Base-by-base conservation (phyloP, 1,139 yeast species). In the Keqinozyma sinolaborantium region DNA sequence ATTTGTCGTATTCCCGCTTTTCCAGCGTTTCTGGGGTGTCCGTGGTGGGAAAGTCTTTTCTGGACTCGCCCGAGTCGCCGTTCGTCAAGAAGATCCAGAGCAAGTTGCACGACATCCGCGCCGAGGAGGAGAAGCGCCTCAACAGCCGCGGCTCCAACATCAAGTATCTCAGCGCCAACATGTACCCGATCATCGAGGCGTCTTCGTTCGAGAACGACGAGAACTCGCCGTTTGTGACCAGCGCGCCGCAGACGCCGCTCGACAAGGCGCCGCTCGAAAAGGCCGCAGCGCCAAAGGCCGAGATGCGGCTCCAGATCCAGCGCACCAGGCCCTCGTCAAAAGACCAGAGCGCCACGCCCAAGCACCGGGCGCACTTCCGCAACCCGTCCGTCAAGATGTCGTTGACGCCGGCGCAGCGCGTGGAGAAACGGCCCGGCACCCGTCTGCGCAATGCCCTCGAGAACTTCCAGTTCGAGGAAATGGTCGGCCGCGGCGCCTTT, bases 401-500 rank as follows among this genome's bases (percentile, higher is more conserved):
- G 1, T 51, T 73, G 19, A 73, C 79, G 0, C 80, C 80, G 4
- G 79, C 79, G 1, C 79, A 73, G 42, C 47, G 73, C 29, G 50
- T 70, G 23, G 77, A 71, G 37, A 70, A 67, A 40, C 51, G 47
- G 15, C 60, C 64, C 0, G 70, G 69, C 1, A 53, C 58, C 3
- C 58, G 64, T 23, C 61, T 59, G 57, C 42, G 49, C 34, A 58
- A 70, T 41, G 73, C 73, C 2, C 56, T 79, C 27, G 72, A 73
- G 13, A 70, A 77, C 35, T 82, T 77, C 47, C 70, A 71, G 29
- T 65, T 79, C 44, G 68, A 82, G 32, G 73, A 79, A 14, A 88
- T 87, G 57, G 87, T 92, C 27, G 98, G 98, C 11, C 77, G 83
- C 47, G 98, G 98, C 20, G 87, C 96, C 13, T 92, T 88, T 63